Percentiles rank a stretch among this genome's conserved stretches.
Conservation (phyloP, 1,139 yeast species). For the Sugiyamaella novakii region DNA sequence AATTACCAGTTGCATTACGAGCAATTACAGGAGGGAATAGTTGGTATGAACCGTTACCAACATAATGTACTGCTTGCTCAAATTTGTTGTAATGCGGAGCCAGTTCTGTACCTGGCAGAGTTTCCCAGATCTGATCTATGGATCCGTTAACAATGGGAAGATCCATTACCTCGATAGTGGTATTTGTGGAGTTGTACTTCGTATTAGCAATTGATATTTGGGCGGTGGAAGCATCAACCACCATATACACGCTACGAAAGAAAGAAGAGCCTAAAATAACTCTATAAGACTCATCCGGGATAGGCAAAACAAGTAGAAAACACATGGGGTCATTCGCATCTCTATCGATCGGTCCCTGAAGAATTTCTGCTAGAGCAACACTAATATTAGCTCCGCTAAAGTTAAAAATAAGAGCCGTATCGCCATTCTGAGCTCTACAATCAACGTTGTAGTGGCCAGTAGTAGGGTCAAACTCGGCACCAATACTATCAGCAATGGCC, state of each 20-base stretch:
- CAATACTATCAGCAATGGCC: not conserved
- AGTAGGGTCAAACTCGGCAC: not conserved
- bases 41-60: not conserved
- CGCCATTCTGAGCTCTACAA: slow-evolving; percentile 23
- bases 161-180: not conserved
- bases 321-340: not conserved
- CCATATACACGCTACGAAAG: slow-evolving; percentile 69
- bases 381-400: slow-evolving; percentile 37
- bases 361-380: slow-evolving; percentile 34
- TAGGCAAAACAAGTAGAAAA: slow-evolving; percentile 8
- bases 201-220: slow-evolving; percentile 49
- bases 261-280: slow-evolving; percentile 68
- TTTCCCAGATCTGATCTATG: not conserved
- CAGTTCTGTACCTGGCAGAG: not conserved
- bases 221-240: slow-evolving; percentile 67
- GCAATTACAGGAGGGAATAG: not conserved
- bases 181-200: not conserved
- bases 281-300: slow-evolving; percentile 19
- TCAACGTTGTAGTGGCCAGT: slow-evolving; percentile 23
- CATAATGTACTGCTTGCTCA: not conserved
- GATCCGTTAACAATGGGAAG: not conserved
- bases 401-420: slow-evolving; percentile 33
- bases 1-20: slow-evolving; percentile 33
- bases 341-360: slow-evolving; percentile 25
- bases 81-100: not conserved